Evolutionary conservation across 2,329 filamentous ascomycete species (phyloP).

Genomic region (Leptographium procerum): DNA sequence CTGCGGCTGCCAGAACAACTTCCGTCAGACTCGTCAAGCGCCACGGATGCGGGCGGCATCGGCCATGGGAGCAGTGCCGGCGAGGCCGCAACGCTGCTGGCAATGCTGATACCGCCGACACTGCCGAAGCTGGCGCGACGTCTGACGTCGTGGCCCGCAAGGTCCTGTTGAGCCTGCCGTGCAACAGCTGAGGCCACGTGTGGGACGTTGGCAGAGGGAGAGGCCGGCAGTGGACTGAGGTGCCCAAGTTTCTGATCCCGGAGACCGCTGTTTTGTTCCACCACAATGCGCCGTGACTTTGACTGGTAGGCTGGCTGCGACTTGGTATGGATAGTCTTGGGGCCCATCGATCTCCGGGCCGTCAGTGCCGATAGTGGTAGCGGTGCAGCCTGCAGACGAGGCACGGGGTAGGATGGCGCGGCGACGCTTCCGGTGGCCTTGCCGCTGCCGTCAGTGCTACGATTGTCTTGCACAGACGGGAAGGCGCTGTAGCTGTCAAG

Average conservation of each 20-base stretch:
- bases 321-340: not conserved
- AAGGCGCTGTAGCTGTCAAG: slow-evolving; percentile 9
- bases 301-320: too few species aligned
- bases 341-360: not conserved
- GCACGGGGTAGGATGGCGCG: not conserved
- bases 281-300: too few species aligned
- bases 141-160: not conserved
- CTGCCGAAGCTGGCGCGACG: slow-evolving; percentile 7
- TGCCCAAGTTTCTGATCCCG: not conserved
- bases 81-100: slow-evolving; percentile 12
- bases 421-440: not conserved
- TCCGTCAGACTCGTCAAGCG: not conserved
- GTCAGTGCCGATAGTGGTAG: not conserved
- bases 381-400: not conserved
- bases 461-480: not conserved
- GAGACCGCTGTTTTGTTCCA: not conserved
- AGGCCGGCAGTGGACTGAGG: not conserved
- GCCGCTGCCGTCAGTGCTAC: not conserved
- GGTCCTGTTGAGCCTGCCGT: not conserved
- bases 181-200: not conserved
- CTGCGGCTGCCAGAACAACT: not conserved
- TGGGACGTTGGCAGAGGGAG: not conserved
- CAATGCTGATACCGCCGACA: slow-evolving; percentile 9
- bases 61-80: slow-evolving; percentile 9
- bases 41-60: slow-evolving; percentile 9